These are phyloP conservation scores for Cladorrhinum sp. DNA, from an alignment of 2,329 filamentous ascomycete species.

Conservation along the genomic window DNA sequence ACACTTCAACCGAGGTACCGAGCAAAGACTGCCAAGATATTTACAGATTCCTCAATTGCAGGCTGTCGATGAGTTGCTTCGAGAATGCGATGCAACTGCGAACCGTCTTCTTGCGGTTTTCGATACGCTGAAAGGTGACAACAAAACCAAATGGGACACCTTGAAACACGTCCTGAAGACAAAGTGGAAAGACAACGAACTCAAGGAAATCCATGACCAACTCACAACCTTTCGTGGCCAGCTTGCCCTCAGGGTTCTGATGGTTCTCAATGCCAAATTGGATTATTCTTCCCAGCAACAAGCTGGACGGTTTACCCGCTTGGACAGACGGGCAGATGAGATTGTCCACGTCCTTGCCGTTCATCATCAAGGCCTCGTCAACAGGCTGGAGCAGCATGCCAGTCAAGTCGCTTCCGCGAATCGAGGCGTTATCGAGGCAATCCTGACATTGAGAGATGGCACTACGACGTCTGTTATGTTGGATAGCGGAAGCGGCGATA, in stretches of 20 bases:
- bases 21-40: not conserved
- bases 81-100: not conserved
- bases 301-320: not conserved
- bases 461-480: not conserved
- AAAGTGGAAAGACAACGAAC: not conserved
- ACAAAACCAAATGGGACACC: not conserved
- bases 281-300: not conserved
- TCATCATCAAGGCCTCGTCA: not conserved
- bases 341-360: not conserved
- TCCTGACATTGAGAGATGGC: not conserved
- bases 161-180: not conserved
- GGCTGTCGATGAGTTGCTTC: not conserved
- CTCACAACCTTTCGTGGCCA: not conserved
- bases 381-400: not conserved
- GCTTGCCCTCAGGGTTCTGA: not conserved
- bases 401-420: not conserved
- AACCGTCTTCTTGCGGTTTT: not conserved
- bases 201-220: not conserved
- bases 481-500: not conserved
- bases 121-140: not conserved
- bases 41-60: not conserved
- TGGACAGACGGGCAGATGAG: not conserved
- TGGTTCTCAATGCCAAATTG: not conserved
- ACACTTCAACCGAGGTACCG: not conserved
- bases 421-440: not conserved